Conservation (phyloP, 352 stramenopile genomes). For the Phytophthora nicotianae region DNA sequence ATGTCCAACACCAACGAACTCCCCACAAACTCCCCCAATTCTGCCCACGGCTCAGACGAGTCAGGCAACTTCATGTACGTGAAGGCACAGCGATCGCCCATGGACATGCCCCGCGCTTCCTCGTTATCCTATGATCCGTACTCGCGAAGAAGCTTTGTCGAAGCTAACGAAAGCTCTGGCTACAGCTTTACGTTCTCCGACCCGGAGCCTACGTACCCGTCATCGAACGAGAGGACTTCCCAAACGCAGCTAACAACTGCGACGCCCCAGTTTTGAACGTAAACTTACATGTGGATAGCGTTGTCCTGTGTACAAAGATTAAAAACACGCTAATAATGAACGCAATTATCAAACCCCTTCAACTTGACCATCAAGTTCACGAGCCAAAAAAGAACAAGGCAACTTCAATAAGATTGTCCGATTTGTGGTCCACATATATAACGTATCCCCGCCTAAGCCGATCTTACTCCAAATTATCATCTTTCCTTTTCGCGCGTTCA, state of each 20-base stretch:
- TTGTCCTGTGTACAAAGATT: slow-evolving; percentile 18
- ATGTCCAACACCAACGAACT: slow-evolving; percentile 48
- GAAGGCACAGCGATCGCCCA: slow-evolving; percentile 45
- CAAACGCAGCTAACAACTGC: slow-evolving; percentile 21
- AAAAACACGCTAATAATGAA: slow-evolving; percentile 16
- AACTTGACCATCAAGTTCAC: background rate
- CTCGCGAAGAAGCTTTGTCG: slow-evolving; percentile 42
- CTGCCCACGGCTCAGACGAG: slow-evolving; percentile 40
- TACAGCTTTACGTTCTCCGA: slow-evolving; percentile 53
- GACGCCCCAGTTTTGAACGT: slow-evolving; percentile 26
- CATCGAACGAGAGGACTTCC: slow-evolving; percentile 15
- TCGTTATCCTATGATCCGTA: slow-evolving; percentile 68
- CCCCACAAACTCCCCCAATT: slow-evolving; percentile 43
- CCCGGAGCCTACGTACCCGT: slow-evolving; percentile 17
- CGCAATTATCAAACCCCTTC: background rate
- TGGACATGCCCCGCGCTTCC: slow-evolving; percentile 39
- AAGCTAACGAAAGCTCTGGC: slow-evolving; percentile 35
- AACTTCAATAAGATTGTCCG: slow-evolving; percentile 18
- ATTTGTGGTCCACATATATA: slow-evolving; percentile 19
- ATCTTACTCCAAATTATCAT: slow-evolving; percentile 9
- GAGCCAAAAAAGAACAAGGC: too few species aligned
- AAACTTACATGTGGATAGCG: slow-evolving; percentile 1
- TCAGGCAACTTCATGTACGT: slow-evolving; percentile 61
- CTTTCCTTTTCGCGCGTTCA: slow-evolving; percentile 19
- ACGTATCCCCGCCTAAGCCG: background rate